A percentile compares a stretch with the other conserved stretches of the same genome.
These are phyloP conservation scores for Pyrenophora graminea DNA, from an alignment of 2,329 filamentous ascomycete genomes.

Conservation along the genomic window DNA sequence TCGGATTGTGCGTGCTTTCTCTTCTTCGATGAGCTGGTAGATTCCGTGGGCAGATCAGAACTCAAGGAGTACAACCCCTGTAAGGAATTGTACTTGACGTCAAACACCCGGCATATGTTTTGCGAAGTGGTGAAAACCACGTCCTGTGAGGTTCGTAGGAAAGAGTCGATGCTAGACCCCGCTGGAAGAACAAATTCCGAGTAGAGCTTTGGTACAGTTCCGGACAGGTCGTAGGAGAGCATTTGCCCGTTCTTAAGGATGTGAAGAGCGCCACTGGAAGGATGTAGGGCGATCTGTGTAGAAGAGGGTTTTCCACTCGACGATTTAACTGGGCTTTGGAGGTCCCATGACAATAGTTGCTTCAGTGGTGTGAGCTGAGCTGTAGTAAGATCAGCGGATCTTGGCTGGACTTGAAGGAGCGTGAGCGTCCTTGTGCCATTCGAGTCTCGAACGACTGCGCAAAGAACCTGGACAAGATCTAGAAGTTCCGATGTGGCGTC, in stretches of 20 bases:
- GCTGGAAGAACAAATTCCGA: slow-evolving; percentile 54
- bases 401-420: slow-evolving; percentile 38
- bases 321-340: slow-evolving; percentile 28
- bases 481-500: slow-evolving; percentile 36
- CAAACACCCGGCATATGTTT: slow-evolving; percentile 61
- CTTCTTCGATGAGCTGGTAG: slow-evolving; percentile 45
- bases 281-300: slow-evolving; percentile 60
- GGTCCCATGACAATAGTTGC: slow-evolving; percentile 36
- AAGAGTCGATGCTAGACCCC: slow-evolving; percentile 61
- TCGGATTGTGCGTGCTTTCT: slow-evolving; percentile 35
- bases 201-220: slow-evolving; percentile 64
- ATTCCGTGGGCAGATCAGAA: slow-evolving; percentile 15
- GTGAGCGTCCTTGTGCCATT: slow-evolving; percentile 25
- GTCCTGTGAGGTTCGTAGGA: slow-evolving; percentile 68
- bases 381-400: slow-evolving; percentile 36
- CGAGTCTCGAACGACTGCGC: slow-evolving; percentile 32
- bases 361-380: slow-evolving; percentile 37
- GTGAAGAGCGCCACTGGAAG: slow-evolving; percentile 66
- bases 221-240: slow-evolving; percentile 66
- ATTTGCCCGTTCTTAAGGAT: slow-evolving; percentile 61
- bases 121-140: slow-evolving; percentile 66
- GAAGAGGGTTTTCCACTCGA: slow-evolving; percentile 7
- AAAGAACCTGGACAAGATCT: slow-evolving; percentile 44
- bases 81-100: slow-evolving; percentile 66
- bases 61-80: slow-evolving; percentile 49